Conservation (phyloP, 192 early-diverging fungal species). For the Umbelopsis sp. region DNA sequence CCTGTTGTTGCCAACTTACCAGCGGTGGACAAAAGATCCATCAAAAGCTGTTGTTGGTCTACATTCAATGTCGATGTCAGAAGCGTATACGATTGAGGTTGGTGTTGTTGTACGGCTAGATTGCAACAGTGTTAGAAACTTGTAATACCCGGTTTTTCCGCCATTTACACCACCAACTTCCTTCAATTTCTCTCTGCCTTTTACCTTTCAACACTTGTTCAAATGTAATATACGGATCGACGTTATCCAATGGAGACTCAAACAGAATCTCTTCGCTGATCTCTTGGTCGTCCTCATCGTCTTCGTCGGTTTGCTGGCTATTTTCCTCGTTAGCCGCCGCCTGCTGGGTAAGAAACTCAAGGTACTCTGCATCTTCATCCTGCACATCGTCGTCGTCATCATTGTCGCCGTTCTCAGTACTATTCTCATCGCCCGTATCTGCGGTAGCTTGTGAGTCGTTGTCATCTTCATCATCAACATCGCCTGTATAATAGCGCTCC, state of each 20-base stretch:
- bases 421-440: slow-evolving; percentile 37
- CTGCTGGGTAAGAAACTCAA: slow-evolving; percentile 58
- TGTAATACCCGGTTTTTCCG: neutral
- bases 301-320: slow-evolving; percentile 36
- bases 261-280: slow-evolving; percentile 75
- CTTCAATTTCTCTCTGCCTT: neutral
- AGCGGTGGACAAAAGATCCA: slow-evolving; percentile 45
- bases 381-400: slow-evolving; percentile 55
- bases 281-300: slow-evolving; percentile 66
- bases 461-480: slow-evolving; percentile 39
- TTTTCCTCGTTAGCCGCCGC: slow-evolving; percentile 25
- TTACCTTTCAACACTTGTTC: slow-evolving; percentile 57
- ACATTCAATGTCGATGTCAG: slow-evolving; percentile 52
- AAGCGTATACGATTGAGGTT: slow-evolving; percentile 50
- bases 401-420: slow-evolving; percentile 27
- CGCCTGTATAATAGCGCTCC: slow-evolving; percentile 43
- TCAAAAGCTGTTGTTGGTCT: slow-evolving; percentile 51
- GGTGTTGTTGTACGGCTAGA: slow-evolving; percentile 49
- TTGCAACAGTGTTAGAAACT: neutral
- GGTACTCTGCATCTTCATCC: slow-evolving; percentile 64
- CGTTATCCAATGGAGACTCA: slow-evolving; percentile 75
- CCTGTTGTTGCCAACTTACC: slow-evolving; percentile 23
- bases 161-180: too few species aligned
- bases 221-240: slow-evolving; percentile 74
- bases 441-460: slow-evolving; percentile 50